Evolutionary conservation across 225 moss, liverwort and hornwort genomes (phyloP).

Genomic region (Marchantia polymorpha): DNA sequence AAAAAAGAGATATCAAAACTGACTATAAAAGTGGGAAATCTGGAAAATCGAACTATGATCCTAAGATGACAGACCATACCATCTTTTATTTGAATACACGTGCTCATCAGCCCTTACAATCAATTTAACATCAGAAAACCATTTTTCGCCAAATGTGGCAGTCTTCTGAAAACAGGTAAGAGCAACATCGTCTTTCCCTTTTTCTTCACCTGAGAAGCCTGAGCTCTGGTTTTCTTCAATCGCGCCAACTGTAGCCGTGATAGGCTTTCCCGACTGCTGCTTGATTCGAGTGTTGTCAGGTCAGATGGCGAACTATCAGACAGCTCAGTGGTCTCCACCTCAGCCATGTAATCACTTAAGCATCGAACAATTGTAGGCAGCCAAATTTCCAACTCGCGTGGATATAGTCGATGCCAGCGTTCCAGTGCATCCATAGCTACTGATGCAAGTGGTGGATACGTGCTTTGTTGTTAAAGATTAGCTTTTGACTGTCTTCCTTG

Average conservation of each 20-base stretch:
- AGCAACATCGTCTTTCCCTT: neutral
- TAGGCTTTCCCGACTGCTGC: slow-evolving; percentile 32
- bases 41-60: too few relatives aligned
- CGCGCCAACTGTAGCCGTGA: slow-evolving; percentile 60
- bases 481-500: neutral
- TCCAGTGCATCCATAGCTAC: slow-evolving; percentile 86
- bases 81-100: too few relatives aligned
- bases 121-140: too few relatives aligned
- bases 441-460: slow-evolving; percentile 72
- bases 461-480: slow-evolving; percentile 21
- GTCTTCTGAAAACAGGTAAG: neutral
- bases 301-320: slow-evolving; percentile 44
- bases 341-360: slow-evolving; percentile 67
- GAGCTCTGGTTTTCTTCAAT: slow-evolving; percentile 65
- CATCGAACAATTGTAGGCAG: slow-evolving; percentile 58
- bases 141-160: too few relatives aligned
- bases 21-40: too few relatives aligned
- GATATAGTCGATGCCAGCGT: slow-evolving; percentile 64
- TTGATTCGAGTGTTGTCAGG: slow-evolving; percentile 23
- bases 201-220: slow-evolving; percentile 64
- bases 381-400: slow-evolving; percentile 59
- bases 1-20: too few relatives aligned
- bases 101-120: too few relatives aligned
- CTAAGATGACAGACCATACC: too few relatives aligned
- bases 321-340: slow-evolving; percentile 61